Evolutionary conservation across 352 stramenopile species (phyloP).

Genomic region (Vaucheria bursata): DNA sequence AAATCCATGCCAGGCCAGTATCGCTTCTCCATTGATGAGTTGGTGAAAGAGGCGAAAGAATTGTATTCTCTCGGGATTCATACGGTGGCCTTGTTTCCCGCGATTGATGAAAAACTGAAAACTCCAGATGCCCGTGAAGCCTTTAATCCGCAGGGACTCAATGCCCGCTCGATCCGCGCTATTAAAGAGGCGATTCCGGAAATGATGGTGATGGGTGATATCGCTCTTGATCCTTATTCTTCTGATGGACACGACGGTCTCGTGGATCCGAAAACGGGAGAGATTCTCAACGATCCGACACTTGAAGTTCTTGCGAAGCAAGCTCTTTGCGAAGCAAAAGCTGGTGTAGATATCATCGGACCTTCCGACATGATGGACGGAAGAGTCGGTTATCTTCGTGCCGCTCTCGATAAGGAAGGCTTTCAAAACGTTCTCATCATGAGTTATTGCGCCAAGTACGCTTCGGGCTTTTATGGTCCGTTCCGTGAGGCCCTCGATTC

Average conservation of each 20-base stretch:
- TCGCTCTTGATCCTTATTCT: constrained; percentile 3
- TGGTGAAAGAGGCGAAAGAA: not conserved
- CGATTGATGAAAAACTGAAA: not conserved
- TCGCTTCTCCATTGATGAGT: not conserved
- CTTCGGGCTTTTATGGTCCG: not conserved
- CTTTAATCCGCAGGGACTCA: not conserved
- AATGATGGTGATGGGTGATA: not conserved
- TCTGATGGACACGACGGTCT: not conserved
- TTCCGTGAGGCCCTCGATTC: not conserved
- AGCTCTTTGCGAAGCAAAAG: not conserved
- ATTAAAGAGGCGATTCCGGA: not conserved
- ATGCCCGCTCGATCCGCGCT: not conserved
- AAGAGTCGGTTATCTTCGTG: constrained; percentile 65
- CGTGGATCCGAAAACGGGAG: not conserved
- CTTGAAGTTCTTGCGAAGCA: not conserved
- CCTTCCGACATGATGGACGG: constrained; percentile 91
- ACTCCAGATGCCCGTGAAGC: not conserved
- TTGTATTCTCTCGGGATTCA: not conserved
- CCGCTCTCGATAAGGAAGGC: not conserved
- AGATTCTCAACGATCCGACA: constrained; percentile 1
- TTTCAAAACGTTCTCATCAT: not conserved
- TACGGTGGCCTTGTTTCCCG: not conserved
- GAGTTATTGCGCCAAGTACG: not conserved
- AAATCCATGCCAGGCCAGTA: not conserved
- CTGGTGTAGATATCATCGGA: not conserved